Base-by-base conservation (phyloP, 73 alveolate species). In the Paramecium bursaria region DNA sequence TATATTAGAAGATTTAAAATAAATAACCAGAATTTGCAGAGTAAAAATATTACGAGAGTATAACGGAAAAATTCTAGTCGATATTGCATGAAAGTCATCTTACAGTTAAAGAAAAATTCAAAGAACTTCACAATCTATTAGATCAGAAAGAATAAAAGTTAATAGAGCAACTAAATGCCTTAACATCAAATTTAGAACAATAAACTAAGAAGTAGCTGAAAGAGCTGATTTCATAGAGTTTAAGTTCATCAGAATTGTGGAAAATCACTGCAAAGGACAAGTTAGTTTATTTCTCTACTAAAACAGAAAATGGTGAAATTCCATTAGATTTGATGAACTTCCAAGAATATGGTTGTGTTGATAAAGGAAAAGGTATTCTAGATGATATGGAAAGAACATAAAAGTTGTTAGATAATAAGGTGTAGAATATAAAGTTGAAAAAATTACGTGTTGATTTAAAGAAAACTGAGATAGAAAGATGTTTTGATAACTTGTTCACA, bases 1-100 rank as follows among this genome's bases (percentile, higher is more conserved):
- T 92, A 88, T 94, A 90, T 90, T 90, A 95, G 50, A 89, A 82
- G 74, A 86, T 95, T 1, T 91, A 91, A 30, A 14, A 73, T 17
- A 67, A 67, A n/a, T 35, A 67, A 35, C 22, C 50, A 39, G 82
- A 67, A 67, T 15, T 67, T 11, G 44, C 60, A 3, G 82, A 67
- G 10, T 42, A 15, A 15, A 67, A 67, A 42, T 67, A 35, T 27
- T 67, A 25, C 0, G 82, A 67, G 21, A 53, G 47, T 2, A 21
- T 67, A 6, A 9, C 26, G 22, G 82, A 67, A 9, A 31, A 26
- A 42, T 67, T 39, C 30, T 42, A 15, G 44, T 21, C 30, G 14
- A 57, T 67, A 3, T 25, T 67, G 9, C 19, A 14, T 6, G 82
- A 67, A 22, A 67, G 61, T 67, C 57, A 39, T 14, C 14, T 21